Evolutionary conservation across 2,329 filamentous ascomycete species (phyloP).

Genomic region (Allantophomopsis cytisporea): DNA sequence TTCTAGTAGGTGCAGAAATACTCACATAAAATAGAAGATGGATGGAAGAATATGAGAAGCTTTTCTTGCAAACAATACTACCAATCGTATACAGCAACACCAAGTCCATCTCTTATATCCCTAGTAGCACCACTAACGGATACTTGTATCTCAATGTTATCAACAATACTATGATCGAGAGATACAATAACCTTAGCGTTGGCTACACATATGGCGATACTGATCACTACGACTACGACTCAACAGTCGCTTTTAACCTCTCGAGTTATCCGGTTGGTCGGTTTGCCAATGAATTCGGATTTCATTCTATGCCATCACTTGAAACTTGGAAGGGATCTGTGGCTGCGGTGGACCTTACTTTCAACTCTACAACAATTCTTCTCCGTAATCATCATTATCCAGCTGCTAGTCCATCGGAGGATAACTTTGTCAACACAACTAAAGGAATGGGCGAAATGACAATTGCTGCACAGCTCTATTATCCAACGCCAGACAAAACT

Average conservation of each 20-base stretch:
- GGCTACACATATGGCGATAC: conserved; percentile 46
- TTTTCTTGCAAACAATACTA: conserved; percentile 40
- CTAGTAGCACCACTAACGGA: conserved; percentile 45
- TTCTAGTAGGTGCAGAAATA: no score
- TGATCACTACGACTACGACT: conserved; percentile 45
- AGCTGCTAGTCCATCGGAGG: conserved; percentile 28
- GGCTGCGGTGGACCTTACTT: conserved; percentile 32
- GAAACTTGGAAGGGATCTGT: conserved; percentile 43
- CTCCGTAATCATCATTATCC: conserved; percentile 48
- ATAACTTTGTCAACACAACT: conserved; percentile 27
- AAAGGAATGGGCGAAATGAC: conserved; percentile 44
- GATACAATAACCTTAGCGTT: conserved; percentile 37
- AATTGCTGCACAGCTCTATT: conserved; percentile 36
- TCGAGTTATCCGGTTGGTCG: conserved; percentile 40
- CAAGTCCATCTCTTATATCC: conserved; percentile 44
- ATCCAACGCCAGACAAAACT: conserved; percentile 37
- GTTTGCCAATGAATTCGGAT: conserved; percentile 52
- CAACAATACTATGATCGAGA: conserved; percentile 35
- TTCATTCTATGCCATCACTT: conserved; percentile 46
- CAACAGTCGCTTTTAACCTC: conserved; percentile 35
- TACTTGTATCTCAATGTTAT: conserved; percentile 38
- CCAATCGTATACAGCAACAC: conserved; percentile 43
- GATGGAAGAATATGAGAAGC: conserved; percentile 37
- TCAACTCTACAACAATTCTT: conserved; percentile 40
- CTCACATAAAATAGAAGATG: no score